A percentile compares a stretch with the other conserved stretches of the same genome.
Conservation (phyloP, 371 early-diverging fungal genomes). For the Mortierella sp. region DNA sequence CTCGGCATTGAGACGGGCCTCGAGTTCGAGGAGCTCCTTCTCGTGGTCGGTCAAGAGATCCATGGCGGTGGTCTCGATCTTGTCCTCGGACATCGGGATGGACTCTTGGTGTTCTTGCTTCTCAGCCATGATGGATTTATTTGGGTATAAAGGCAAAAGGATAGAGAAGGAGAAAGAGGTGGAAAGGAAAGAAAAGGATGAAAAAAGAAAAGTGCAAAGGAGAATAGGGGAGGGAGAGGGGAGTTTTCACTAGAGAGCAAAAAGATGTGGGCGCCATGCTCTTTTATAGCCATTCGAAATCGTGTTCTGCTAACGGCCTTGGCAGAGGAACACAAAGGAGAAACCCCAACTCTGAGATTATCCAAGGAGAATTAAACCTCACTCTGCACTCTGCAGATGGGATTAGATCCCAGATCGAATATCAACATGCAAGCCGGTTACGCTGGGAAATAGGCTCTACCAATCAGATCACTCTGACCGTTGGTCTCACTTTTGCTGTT, state of each 20-base stretch:
- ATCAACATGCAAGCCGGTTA: no score
- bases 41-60: conserved; percentile 51
- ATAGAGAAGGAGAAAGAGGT: neutral
- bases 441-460: neutral
- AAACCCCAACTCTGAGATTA: no score
- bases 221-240: neutral
- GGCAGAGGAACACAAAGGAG: no score
- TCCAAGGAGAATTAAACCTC: no score
- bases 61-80: conserved; percentile 2
- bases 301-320: no score
- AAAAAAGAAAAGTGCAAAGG: neutral
- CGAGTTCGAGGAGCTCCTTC: conserved; percentile 54
- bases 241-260: conserved; percentile 34
- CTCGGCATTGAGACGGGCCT: conserved; percentile 55
- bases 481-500: neutral
- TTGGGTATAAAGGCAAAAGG: neutral
- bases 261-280: conserved; percentile 1
- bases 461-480: neutral
- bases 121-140: conserved; percentile 21
- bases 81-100: conserved; percentile 11
- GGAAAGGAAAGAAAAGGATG: neutral
- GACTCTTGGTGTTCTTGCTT: conserved; percentile 25
- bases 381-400: no score
- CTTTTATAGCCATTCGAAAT: no score
- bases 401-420: no score